Evolutionary conservation across 2,329 filamentous ascomycete species (phyloP).

Genomic region (Arachnomyces sp.): DNA sequence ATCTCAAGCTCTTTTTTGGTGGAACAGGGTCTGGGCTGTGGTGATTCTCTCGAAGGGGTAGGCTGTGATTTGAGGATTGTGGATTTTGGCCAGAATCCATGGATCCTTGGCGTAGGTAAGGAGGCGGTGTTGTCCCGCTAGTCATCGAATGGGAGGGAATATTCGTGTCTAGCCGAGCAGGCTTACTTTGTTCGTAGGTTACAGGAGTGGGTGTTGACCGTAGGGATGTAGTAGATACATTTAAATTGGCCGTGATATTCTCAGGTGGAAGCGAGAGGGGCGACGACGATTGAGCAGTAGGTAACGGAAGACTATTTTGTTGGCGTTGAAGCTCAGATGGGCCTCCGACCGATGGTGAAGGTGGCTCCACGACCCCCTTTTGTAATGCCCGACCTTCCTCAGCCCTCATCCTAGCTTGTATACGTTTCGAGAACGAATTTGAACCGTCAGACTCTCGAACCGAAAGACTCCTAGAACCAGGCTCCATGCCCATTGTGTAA

Average conservation of each 20-base stretch:
- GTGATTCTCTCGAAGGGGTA: background rate
- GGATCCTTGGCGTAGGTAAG: slow-evolving; percentile 6
- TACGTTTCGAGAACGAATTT: slow-evolving; percentile 37
- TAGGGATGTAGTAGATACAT: too few species aligned
- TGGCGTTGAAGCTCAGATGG: slow-evolving; percentile 6
- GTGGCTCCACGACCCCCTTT: slow-evolving; percentile 28
- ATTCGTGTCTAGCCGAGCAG: too few species aligned
- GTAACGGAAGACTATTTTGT: slow-evolving; percentile 13
- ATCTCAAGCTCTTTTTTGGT: slow-evolving; percentile 28
- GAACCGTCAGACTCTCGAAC: slow-evolving; percentile 32
- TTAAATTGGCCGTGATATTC: too few species aligned
- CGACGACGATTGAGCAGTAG: slow-evolving; percentile 19
- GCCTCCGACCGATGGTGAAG: slow-evolving; percentile 15
- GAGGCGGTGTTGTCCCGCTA: slow-evolving; percentile 4
- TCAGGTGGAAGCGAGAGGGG: slow-evolving; percentile 13
- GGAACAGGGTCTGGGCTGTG: background rate
- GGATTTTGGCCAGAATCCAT: slow-evolving; percentile 11
- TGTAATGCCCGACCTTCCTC: slow-evolving; percentile 46
- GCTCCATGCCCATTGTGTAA: slow-evolving; percentile 20
- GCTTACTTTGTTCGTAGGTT: too few species aligned
- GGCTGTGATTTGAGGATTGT: slow-evolving; percentile 17
- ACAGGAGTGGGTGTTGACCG: too few species aligned
- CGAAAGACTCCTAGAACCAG: slow-evolving; percentile 20
- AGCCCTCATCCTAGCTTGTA: slow-evolving; percentile 44
- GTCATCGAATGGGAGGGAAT: too few species aligned